phyloP scores from a whole-genome alignment of 2,329 filamentous ascomycete species.

The Aspergillus fumigatiaffinis region DNA sequence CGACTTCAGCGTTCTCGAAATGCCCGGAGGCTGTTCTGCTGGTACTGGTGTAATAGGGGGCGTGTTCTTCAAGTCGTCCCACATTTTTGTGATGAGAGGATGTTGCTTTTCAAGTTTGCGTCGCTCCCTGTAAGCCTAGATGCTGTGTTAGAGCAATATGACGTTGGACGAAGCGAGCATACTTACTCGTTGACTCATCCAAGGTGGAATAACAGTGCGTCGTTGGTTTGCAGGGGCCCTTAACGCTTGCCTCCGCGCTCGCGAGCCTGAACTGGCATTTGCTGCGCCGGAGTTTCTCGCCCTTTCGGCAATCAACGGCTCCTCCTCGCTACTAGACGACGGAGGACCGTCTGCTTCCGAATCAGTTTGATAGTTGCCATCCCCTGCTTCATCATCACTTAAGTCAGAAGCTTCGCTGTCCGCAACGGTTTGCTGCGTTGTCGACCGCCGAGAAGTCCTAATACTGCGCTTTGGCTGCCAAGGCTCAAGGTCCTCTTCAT shows the following conservation, averaged over 20 bases:
- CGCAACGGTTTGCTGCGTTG: conserved; percentile 7
- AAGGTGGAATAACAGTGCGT: conserved; percentile 4
- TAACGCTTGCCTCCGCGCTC: background rate
- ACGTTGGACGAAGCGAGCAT: conserved; percentile 7
- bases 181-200: conserved; percentile 30
- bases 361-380: conserved; percentile 13
- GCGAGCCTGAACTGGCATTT: conserved; percentile 2
- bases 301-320: conserved; percentile 5
- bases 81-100: conserved; percentile 78
- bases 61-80: conserved; percentile 67
- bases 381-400: conserved; percentile 10
- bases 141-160: conserved; percentile 20
- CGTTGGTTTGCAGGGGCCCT: background rate
- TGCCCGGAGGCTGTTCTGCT: conserved; percentile 69
- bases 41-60: conserved; percentile 61
- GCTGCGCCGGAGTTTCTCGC: background rate
- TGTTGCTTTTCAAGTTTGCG: conserved; percentile 69
- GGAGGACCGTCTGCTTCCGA: conserved; percentile 7
- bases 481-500: conserved; percentile 15
- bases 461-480: conserved; percentile 11
- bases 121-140: conserved; percentile 52
- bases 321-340: conserved; percentile 18
- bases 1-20: conserved; percentile 79
- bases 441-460: conserved; percentile 10
- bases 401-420: conserved; percentile 12